Base-by-base conservation (phyloP, 108 stramenopile genomes). In the Cylindrotheca fusiformis region DNA sequence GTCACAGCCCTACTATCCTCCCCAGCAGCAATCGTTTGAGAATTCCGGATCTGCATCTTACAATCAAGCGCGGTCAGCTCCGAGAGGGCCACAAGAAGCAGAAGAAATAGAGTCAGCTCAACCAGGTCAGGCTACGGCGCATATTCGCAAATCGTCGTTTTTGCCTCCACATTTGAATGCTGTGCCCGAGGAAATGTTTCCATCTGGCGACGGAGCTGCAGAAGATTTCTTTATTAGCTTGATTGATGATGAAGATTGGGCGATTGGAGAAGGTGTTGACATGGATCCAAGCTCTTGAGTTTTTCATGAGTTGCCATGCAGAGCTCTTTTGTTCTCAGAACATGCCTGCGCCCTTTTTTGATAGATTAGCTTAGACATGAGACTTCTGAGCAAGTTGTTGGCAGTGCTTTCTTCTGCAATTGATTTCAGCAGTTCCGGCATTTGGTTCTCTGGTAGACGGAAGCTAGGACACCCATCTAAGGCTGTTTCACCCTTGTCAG, bases 231-330 rank as follows among this genome's bases (percentile, higher is more conserved):
- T 80, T 24, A 70, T 74, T 52, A 63, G 65, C 29, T 67, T 85
- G 17, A 72, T 77, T 23, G 84, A 85, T 28, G 75, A 65, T 45
- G 75, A 47, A 50, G 84, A 80, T 53, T 80, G 79, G 79, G 84
- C 73, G 2, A 85, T 85, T 55, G 84, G 84, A 23, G 76, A 74
- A 58, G 83, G 76, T 17, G 46, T 79, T n/a, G 82, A 83, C 41
- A 81, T 75, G 74, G 80, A 81, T 55, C 68, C 66, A 2, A 55
- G 63, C 18, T 29, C 47, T 24, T 73, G 36, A 41, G 36, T n/a
- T n/a, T n/a, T n/a, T n/a, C n/a, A n/a, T n/a, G n/a, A n/a, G n/a
- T n/a, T n/a, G n/a, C n/a, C n/a, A n/a, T n/a, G n/a, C n/a, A n/a
- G n/a, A n/a, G n/a, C n/a, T n/a, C n/a, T n/a, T n/a, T n/a, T n/a